Base-by-base conservation (phyloP, 2,329 filamentous ascomycete species). In the Venturia nashicola region DNA sequence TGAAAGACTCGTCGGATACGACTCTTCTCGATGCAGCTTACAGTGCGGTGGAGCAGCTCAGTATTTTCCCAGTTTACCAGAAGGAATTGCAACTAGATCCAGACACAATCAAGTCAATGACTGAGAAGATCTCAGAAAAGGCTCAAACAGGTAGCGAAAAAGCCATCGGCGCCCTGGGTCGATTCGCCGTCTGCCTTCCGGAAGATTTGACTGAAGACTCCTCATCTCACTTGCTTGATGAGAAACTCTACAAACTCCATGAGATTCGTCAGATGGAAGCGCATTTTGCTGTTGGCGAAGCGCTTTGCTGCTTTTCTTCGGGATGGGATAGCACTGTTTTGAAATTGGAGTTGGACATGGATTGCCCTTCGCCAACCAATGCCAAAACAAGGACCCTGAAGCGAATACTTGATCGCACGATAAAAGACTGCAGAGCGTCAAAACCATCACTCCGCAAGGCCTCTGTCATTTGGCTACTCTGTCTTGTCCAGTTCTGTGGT, bases 381-480 rank as follows among this genome's bases (percentile, higher is more conserved):
- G 66, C n/a, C 23, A 64, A 40, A 63, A 64, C 20, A 60, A 63
- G 23, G 55, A 65, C 11, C 40, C 76, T 88, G 34, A 76, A 76
- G 9, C 75, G 77, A 0, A 79, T 90, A 1, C 77, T 96, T 5
- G 83, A 89, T 65, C 91, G 87, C 71, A 82, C 95, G 1, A 80
- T 97, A 59, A 77, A 78, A 2, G 88, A 94, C 70, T 94, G 89
- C 76, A 87, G 88, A 69, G 85, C 87, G 9, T 91, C 90, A 0
- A 97, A 97, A 71, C 94, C 94, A 0, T 89, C 91, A 0, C 79
- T 97, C 5, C 86, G 91, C 69, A 96, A 96, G 72, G 91, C 93
- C 3, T 93, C 92, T 0, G 91, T 91, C 0, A 96, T 99, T 69
- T 97, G 94, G 94, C 82, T 97, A 0, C 86, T 97, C 65, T 96